Conservation (phyloP, 768 basidiomycete species). For the Calocybe cyanea region DNA sequence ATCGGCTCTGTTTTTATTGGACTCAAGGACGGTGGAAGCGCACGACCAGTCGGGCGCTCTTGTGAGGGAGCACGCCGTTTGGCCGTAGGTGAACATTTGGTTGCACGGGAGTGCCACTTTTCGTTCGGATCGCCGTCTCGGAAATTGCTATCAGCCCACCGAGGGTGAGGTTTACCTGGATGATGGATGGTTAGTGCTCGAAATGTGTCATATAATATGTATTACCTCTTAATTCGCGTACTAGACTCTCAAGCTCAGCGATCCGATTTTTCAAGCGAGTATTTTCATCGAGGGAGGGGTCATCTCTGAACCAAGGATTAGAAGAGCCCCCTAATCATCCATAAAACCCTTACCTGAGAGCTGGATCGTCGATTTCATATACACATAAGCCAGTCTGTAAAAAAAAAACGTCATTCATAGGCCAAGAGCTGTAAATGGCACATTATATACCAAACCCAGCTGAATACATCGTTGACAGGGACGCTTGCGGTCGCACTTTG, state of each 20-base stretch:
- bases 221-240: slow-evolving; percentile 80
- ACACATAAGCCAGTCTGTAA: slow-evolving; percentile 87
- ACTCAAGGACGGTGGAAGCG: slow-evolving; percentile 44
- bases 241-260: slow-evolving; percentile 89
- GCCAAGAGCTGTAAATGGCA: slow-evolving; percentile 6
- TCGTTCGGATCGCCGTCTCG: slow-evolving; percentile 78
- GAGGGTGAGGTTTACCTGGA: slow-evolving; percentile 80
- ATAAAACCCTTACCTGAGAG: slow-evolving; percentile 51
- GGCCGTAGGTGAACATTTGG: slow-evolving; percentile 53
- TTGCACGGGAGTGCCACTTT: slow-evolving; percentile 83
- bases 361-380: slow-evolving; percentile 91
- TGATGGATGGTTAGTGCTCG: neutral
- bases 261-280: slow-evolving; percentile 84
- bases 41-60: slow-evolving; percentile 34
- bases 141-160: slow-evolving; percentile 79
- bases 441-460: slow-evolving; percentile 65
- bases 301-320: slow-evolving; percentile 51
- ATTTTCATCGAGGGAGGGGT: slow-evolving; percentile 83
- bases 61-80: slow-evolving; percentile 37
- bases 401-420: slow-evolving; percentile 1
- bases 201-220: neutral
- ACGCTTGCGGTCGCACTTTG: slow-evolving; percentile 85
- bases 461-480: slow-evolving; percentile 91
- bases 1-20: slow-evolving; percentile 68
- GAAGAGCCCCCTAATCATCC: neutral